Evolutionary conservation across 257 asterid species (phyloP), one percentile per base, ranked within the genome.

Genomic region (Nicotiana otophora): DNA sequence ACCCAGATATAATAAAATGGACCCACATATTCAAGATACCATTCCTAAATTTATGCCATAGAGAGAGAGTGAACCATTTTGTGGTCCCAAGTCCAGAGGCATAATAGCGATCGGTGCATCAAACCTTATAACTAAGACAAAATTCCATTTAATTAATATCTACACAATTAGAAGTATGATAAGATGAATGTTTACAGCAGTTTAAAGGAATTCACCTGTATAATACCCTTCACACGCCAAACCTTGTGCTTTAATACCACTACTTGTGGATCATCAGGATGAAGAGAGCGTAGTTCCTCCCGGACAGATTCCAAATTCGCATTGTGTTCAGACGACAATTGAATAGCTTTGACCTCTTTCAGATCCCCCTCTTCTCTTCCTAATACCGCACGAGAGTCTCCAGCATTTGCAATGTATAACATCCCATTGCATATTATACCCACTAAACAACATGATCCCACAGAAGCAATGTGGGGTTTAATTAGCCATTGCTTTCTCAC

Each of bases 171-270:
- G 19, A 53, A 53, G 64, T 10, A 42, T 23, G 23, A 72, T 30
- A 82, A 57, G 28, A 28, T 10, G 14, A n/a, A 64, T 5, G 51
- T 17, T 3, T 72, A 84, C 20, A 30, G 46, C 23, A 76, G 51
- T 46, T 34, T 9, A 42, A 31, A 42, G 58, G 10, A 23, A 39
- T 26, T 78, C n/a, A 94, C 98, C 97, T 94, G 98, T 84, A 94
- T 92, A 72, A 94, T 89, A 75, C 98, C 98, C 86, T 94, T 94
- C 76, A 94, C 98, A 23, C 98, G 95, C 97, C 98, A 92, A 51
- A 92, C 96, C 31, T 91, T 93, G 86, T 93, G 98, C 91, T 88
- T 94, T 53, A 90, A 85, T 84, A 92, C 96, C 20, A 94, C 98
- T 64, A 94, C 91, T 5, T 94, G 92, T 4, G 98, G 82, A 89